Evolutionary conservation across 805 yeast species (phyloP), one percentile per base, ranked within the genome.

Genomic region (Kodamaea sagamina): DNA sequence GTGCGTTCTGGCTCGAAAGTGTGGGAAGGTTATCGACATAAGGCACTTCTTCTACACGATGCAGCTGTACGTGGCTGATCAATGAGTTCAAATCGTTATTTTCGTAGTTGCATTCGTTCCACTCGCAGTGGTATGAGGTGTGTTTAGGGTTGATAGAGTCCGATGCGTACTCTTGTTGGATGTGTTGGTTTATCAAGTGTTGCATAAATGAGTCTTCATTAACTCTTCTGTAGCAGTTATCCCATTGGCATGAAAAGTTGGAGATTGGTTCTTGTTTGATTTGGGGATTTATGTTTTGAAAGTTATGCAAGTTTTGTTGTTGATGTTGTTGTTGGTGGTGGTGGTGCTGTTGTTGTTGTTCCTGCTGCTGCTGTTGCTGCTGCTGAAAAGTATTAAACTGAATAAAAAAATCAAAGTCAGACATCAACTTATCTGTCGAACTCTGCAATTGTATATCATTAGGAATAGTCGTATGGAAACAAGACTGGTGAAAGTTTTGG

Each of bases 81-180:
- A 89, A 64, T 4, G 74, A 58, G 22, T 79, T 68, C 36, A 83
- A 56, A 51, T 80, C 81, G 12, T 64, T 58, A 21, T 84, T 72
- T 15, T 68, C 67, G 56, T 73, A 86, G 32, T 75, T 65, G 71
- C 97, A 89, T 42, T 81, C 74, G 43, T 70, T 64, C 96, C 96
- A 89, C 55, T 82, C 88, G 66, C 97, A 89, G 38, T 73, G 67
- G 39, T 62, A 68, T 8, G 46, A 27, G 10, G 46, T 47, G 8
- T 36, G 35, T 18, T 43, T 37, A 11, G 54, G 48, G 24, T 32
- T 22, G 16, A 26, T 32, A 17, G 34, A 22, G n/a, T 36, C 28
- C 32, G 21, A 27, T 6, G 24, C 24, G 55, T 78, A 82, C 31
- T 71, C 76, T 39, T 71, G 72, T 28, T 72, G 64, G 16, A 83